Conservation (phyloP, 352 stramenopile genomes). For the Pythium phragmiticola region DNA sequence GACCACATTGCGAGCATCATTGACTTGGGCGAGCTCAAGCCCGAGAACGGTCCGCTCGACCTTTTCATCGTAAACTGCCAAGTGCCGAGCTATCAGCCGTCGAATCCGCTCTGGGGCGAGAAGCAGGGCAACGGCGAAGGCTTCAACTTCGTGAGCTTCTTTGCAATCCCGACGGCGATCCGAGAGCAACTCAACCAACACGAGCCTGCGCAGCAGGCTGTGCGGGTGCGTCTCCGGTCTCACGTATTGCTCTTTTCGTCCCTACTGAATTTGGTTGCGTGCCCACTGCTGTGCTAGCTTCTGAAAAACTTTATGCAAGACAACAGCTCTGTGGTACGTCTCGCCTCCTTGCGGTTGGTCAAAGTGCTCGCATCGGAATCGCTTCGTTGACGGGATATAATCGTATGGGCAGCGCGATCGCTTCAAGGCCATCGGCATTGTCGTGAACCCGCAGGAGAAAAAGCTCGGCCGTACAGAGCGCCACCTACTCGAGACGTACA, state of each 20-base stretch:
- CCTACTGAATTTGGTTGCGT: background rate
- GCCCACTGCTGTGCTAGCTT: constrained; percentile 23
- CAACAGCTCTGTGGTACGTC: constrained; percentile 30
- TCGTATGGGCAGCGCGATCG: constrained; percentile 51
- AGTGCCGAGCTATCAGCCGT: constrained; percentile 79
- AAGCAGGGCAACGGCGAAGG: constrained; percentile 68
- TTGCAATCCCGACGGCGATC: constrained; percentile 56
- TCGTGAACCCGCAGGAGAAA: constrained; percentile 75
- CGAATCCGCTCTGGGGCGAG: constrained; percentile 82
- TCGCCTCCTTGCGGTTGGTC: background rate
- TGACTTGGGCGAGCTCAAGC: constrained; percentile 47
- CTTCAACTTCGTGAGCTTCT: constrained; percentile 85
- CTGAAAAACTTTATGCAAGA: constrained; percentile 45
- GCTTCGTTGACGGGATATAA: background rate
- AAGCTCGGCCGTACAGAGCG: constrained; percentile 67
- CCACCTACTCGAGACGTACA: constrained; percentile 81
- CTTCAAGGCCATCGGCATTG: constrained; percentile 82
- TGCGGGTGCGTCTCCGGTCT: constrained; percentile 33
- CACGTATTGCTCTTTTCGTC: background rate
- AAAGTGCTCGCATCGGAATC: too few species aligned
- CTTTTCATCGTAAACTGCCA: constrained; percentile 85
- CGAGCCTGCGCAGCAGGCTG: constrained; percentile 43
- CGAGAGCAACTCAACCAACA: constrained; percentile 49
- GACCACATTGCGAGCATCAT: constrained; percentile 76
- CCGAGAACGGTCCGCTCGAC: constrained; percentile 36